A percentile compares a stretch with the other conserved stretches of the same genome.
Evolutionary conservation across 257 asterid species (phyloP).

Genomic region (Mitragyna speciosa): DNA sequence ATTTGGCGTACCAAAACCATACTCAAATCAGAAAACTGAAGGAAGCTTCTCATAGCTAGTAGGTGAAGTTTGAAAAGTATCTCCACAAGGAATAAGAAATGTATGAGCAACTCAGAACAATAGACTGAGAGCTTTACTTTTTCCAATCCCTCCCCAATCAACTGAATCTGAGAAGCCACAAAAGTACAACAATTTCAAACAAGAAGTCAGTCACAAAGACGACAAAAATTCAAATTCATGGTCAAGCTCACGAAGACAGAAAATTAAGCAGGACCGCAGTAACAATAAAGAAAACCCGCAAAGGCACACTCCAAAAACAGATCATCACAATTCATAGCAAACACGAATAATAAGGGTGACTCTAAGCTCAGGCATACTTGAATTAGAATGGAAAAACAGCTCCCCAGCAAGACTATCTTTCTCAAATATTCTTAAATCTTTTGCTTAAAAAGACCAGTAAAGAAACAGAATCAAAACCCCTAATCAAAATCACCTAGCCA

Average conservation of each 20-base stretch:
- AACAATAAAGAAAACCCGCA: not conserved
- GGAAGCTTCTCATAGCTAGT: constrained; percentile 28
- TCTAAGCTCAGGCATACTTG: not conserved
- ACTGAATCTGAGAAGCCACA: constrained; percentile 46
- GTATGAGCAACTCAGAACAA: constrained; percentile 10
- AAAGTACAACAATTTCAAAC: constrained; percentile 17
- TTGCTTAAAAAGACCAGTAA: not conserved
- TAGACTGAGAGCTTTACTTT: constrained; percentile 25
- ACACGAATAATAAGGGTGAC: not conserved
- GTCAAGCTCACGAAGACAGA: not conserved
- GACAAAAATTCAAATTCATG: not conserved
- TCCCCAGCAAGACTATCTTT: not conserved
- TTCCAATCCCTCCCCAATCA: constrained; percentile 33
- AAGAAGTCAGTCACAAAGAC: not conserved
- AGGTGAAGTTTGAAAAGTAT: constrained; percentile 35
- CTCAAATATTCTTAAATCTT: not conserved
- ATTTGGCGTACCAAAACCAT: constrained; percentile 8
- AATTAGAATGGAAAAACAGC: not conserved
- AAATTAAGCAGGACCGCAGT: not conserved
- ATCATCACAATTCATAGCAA: not conserved
- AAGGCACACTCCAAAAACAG: not conserved
- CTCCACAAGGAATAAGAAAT: constrained; percentile 19
- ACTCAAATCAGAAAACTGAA: constrained; percentile 28
- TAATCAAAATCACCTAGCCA: not conserved
- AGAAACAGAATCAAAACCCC: not conserved